phyloP scores from a whole-genome alignment of 192 early-diverging fungal species.

The Cetraspora pellucida region DNA sequence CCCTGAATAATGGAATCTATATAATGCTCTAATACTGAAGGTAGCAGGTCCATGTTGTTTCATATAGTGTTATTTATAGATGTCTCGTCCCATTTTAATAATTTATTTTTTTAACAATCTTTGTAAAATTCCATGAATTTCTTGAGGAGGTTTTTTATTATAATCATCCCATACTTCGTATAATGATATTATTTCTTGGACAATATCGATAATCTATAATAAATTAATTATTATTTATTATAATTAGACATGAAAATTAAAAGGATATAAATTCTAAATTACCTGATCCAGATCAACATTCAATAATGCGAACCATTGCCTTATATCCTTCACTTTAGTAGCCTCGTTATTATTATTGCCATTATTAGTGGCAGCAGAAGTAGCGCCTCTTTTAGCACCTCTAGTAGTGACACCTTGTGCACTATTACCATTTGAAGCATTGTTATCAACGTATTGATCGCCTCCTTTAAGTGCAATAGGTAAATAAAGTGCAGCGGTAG shows the following conservation, averaged over 20 bases:
- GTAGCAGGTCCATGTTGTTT: no score
- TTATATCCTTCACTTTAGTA: conserved; percentile 59
- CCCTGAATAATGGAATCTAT: no score
- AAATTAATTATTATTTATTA: not conserved
- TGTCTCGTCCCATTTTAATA: no score
- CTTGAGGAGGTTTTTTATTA: conserved; percentile 56
- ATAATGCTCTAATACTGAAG: no score
- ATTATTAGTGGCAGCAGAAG: conserved; percentile 8
- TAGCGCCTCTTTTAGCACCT: conserved; percentile 24
- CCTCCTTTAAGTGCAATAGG: conserved; percentile 58
- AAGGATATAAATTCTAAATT: not conserved
- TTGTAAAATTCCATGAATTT: not conserved
- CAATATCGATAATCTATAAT: conserved; percentile 67
- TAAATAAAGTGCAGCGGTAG: conserved; percentile 76
- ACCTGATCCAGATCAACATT: conserved; percentile 81
- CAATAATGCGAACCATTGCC: conserved; percentile 78
- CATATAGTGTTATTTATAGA: no score
- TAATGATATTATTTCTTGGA: conserved; percentile 72
- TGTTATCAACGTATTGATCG: conserved; percentile 30
- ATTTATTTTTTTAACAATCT: not conserved
- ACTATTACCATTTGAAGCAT: conserved; percentile 17
- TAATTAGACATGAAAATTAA: not conserved
- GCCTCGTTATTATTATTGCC: conserved; percentile 37
- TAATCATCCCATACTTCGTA: conserved; percentile 73
- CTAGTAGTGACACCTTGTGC: conserved; percentile 23